A percentile compares a stretch with the other conserved stretches of the same genome.
These are phyloP conservation scores for Glycyrrhiza uralensis DNA, from an alignment of 306 rosid species.

Conservation along the genomic window DNA sequence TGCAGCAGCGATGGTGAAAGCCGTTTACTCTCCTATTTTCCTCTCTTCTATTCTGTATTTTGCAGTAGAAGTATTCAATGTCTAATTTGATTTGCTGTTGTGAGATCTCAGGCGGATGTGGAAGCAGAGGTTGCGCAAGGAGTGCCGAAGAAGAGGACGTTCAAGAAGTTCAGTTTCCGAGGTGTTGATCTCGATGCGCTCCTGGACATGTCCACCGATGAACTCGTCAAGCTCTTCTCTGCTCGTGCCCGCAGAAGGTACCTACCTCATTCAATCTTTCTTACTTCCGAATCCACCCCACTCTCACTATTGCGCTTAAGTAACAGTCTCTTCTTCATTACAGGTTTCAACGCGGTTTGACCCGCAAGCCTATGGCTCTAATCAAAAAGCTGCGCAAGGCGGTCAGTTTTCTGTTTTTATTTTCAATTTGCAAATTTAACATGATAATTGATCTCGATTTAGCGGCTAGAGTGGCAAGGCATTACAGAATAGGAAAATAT, in stretches of 20 bases:
- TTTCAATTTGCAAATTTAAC: neutral
- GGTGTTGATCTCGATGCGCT: constrained; percentile 83
- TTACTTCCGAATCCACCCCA: neutral
- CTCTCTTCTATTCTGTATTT: neutral
- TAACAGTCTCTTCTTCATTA: neutral
- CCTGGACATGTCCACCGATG: constrained; percentile 81
- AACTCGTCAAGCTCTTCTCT: constrained; percentile 77
- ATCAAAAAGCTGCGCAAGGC: constrained; percentile 60
- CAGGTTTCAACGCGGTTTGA: constrained; percentile 56
- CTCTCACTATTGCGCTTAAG: neutral
- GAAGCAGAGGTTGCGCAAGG: constrained; percentile 18
- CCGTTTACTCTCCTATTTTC: too few relatives aligned
- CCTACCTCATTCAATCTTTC: too few relatives aligned
- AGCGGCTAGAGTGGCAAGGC: too few relatives aligned
- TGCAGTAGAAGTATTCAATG: neutral
- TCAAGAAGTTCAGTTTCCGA: constrained; percentile 80
- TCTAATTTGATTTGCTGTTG: neutral
- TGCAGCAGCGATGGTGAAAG: constrained; percentile 10
- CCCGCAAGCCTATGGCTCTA: constrained; percentile 56
- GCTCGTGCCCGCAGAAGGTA: constrained; percentile 85
- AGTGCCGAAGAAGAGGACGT: constrained; percentile 80
- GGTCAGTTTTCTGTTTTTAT: neutral
- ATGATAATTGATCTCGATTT: neutral
- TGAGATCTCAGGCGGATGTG: constrained; percentile 29
- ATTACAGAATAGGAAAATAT: too few relatives aligned